phyloP scores from a whole-genome alignment of 164 flowering plant genomes.

The Stephania cephalantha region DNA sequence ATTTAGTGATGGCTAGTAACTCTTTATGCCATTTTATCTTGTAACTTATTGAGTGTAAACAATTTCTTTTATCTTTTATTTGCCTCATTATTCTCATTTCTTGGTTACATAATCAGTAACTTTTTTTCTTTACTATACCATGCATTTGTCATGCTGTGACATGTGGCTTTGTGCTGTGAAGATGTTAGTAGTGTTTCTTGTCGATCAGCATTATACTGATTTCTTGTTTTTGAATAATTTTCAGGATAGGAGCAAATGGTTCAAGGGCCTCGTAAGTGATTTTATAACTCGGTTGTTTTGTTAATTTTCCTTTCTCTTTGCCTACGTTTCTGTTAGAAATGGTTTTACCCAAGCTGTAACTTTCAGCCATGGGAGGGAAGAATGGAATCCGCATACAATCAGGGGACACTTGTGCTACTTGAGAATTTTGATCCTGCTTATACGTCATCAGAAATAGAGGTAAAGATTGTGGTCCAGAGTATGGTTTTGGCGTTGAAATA shows the following conservation, averaged over 20 bases:
- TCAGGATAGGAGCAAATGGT: constrained; percentile 9
- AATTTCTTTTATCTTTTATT: background rate
- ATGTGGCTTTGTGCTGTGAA: background rate
- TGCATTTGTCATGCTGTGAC: background rate
- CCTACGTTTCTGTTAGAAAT: background rate
- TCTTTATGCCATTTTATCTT: background rate
- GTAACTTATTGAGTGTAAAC: background rate
- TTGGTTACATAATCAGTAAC: background rate
- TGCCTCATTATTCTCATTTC: background rate
- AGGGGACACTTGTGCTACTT: constrained; percentile 34
- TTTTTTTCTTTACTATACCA: constrained; percentile 1
- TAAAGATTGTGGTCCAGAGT: constrained; percentile 5
- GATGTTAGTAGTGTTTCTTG: background rate
- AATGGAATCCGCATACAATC: constrained; percentile 22
- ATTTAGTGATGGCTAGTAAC: background rate
- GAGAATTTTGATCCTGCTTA: constrained; percentile 44
- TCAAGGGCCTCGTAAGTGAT: constrained; percentile 2
- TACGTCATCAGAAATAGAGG: constrained; percentile 46
- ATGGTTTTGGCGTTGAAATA: background rate
- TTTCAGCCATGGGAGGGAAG: constrained; percentile 39
- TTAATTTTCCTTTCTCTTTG: background rate
- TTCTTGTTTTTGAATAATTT: background rate
- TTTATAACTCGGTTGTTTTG: background rate
- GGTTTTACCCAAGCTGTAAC: background rate
- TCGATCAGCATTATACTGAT: constrained; percentile 1